phyloP scores from a whole-genome alignment of 108 stramenopile species.

The Skeletonema tropicum region DNA sequence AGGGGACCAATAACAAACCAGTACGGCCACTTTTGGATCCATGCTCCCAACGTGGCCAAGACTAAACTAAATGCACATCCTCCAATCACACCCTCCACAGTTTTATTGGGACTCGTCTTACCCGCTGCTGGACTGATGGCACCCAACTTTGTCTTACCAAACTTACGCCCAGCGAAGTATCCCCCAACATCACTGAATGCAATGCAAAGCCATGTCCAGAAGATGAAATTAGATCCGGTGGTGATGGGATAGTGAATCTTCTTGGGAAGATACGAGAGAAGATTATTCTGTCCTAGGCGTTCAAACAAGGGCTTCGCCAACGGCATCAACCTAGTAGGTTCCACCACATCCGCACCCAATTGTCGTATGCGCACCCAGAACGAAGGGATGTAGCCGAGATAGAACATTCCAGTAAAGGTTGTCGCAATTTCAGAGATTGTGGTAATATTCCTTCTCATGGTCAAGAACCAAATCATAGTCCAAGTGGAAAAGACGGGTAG shows the following conservation, averaged over 20 bases:
- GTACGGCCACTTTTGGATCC: slow-evolving; percentile 90
- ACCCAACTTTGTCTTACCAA: slow-evolving; percentile 86
- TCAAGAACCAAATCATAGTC: slow-evolving; percentile 94
- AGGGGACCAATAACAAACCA: slow-evolving; percentile 81
- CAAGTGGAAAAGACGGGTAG: slow-evolving; percentile 73
- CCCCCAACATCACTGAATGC: slow-evolving; percentile 94
- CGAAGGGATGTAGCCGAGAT: slow-evolving; percentile 92
- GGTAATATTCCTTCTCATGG: slow-evolving; percentile 72
- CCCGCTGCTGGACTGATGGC: slow-evolving; percentile 87
- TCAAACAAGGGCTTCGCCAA: slow-evolving; percentile 62
- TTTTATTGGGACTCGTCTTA: slow-evolving; percentile 94
- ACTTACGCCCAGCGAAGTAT: slow-evolving; percentile 88
- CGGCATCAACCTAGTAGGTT: slow-evolving; percentile 71
- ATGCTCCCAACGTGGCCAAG: slow-evolving; percentile 84
- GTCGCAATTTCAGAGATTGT: slow-evolving; percentile 95
- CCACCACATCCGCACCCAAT: slow-evolving; percentile 52
- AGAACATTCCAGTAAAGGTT: slow-evolving; percentile 97
- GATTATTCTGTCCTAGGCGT: slow-evolving; percentile 52
- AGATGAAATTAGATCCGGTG: slow-evolving; percentile 89
- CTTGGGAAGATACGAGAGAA: slow-evolving; percentile 67
- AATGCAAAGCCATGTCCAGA: slow-evolving; percentile 95
- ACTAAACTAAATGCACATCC: slow-evolving; percentile 76
- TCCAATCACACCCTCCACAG: slow-evolving; percentile 94
- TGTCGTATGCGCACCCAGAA: slow-evolving; percentile 92
- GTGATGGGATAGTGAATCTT: slow-evolving; percentile 81